Evolutionary conservation across 2,329 filamentous ascomycete genomes (phyloP).

Genomic region (Trichoderma hamatum): DNA sequence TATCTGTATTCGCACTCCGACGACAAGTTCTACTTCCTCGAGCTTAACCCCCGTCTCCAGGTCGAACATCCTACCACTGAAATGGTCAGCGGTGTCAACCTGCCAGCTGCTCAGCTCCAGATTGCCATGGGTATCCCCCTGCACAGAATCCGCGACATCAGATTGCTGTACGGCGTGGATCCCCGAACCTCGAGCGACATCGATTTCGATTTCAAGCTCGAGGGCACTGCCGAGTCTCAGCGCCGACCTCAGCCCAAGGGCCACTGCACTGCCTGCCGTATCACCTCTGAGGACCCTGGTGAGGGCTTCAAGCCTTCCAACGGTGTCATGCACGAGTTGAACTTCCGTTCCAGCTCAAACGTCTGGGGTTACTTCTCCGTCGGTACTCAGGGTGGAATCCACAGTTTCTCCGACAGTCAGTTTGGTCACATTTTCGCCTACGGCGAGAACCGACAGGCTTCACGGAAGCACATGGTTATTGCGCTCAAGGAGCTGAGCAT

Average conservation of each 20-base stretch:
- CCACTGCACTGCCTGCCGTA: slow-evolving; percentile 97
- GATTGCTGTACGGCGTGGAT: slow-evolving; percentile 93
- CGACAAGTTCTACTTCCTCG: slow-evolving; percentile 99
- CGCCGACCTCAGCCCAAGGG: slow-evolving; percentile 91
- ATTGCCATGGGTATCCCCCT: slow-evolving; percentile 98
- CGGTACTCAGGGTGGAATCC: slow-evolving; percentile 92
- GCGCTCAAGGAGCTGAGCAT: slow-evolving; percentile 98
- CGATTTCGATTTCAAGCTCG: slow-evolving; percentile 93
- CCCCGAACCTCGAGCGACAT: slow-evolving; percentile 84
- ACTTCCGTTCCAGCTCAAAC: slow-evolving; percentile 98
- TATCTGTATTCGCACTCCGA: slow-evolving; percentile 98
- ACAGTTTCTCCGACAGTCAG: slow-evolving; percentile 98
- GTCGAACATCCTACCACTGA: slow-evolving; percentile 99
- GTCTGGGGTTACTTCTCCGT: slow-evolving; percentile 99
- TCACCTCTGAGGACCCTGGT: slow-evolving; percentile 97
- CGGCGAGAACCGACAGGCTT: slow-evolving; percentile 94
- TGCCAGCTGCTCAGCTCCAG: slow-evolving; percentile 96
- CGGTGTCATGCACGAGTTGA: slow-evolving; percentile 98
- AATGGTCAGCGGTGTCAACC: slow-evolving; percentile 97
- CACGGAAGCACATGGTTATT: slow-evolving; percentile 98
- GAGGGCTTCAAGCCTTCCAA: slow-evolving; percentile 99
- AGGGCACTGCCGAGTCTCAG: slow-evolving; percentile 81
- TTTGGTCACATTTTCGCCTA: slow-evolving; percentile 99
- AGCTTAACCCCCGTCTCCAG: slow-evolving; percentile 97
- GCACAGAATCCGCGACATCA: slow-evolving; percentile 93